Percentiles rank a stretch among this genome's conserved stretches.
Evolutionary conservation across 495 filamentous ascomycete genomes (phyloP).

Genomic region (Neurospora sp.): DNA sequence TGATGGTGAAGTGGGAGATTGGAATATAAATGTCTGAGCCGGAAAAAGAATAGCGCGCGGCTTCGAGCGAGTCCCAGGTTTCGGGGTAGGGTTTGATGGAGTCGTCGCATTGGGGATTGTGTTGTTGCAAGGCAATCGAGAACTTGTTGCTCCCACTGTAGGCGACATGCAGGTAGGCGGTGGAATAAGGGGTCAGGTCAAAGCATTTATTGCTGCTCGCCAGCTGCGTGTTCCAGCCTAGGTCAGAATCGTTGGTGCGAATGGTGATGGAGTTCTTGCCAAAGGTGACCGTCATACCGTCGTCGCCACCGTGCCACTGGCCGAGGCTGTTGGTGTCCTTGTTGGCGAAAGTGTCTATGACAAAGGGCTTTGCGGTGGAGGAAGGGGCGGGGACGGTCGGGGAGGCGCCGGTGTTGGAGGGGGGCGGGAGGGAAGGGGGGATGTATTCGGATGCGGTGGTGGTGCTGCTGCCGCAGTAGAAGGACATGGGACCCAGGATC

Average conservation of each 20-base stretch:
- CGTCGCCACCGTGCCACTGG: constrained; percentile 61
- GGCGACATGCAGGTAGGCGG: constrained; percentile 58
- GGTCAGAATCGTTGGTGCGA: constrained; percentile 55
- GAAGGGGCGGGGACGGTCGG: constrained; percentile 40
- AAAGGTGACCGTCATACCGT: constrained; percentile 41
- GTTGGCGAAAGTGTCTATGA: constrained; percentile 58
- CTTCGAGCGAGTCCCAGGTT: constrained; percentile 66
- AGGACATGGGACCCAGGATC: constrained; percentile 46
- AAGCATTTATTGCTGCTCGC: no score
- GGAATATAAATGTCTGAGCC: constrained; percentile 62
- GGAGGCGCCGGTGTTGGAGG: constrained; percentile 6
- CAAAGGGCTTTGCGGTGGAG: constrained; percentile 40
- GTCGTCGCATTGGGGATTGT: constrained; percentile 55
- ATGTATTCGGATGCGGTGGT: constrained; percentile 42
- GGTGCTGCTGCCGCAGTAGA: constrained; percentile 49
- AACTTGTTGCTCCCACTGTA: constrained; percentile 60
- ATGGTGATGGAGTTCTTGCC: constrained; percentile 44
- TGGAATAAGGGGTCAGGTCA: constrained; percentile 48
- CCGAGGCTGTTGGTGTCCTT: constrained; percentile 50
- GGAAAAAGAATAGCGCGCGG: constrained; percentile 46
- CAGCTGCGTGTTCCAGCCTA: constrained; percentile 62
- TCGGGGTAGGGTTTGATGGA: constrained; percentile 55
- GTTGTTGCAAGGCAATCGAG: constrained; percentile 60
- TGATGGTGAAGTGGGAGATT: constrained; percentile 60
- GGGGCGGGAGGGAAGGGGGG: constrained; percentile 26